Evolutionary conservation across 1,139 yeast species (phyloP), one percentile per base, ranked within the genome.

Genomic region (Oligophagozyma castellii): DNA sequence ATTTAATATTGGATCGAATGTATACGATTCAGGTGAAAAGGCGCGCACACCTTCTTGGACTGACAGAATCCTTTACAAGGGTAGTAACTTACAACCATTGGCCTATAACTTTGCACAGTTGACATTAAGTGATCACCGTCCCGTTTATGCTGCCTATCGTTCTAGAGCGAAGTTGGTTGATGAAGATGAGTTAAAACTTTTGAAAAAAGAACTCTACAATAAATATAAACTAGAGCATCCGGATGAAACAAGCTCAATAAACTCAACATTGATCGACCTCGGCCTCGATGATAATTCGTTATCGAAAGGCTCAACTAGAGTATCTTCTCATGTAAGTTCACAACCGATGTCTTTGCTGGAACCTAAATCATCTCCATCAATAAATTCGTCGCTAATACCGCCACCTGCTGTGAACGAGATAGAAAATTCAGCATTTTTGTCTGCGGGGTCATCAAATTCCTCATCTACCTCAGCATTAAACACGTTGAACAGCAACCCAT

Each of bases 1-100:
- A 53, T 89, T 73, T 53, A 95, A 89, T 51, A 73, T 78, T 35
- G 93, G 93, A 2, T 70, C 84, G 1, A 67, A 68, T 37, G 54
- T 46, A 10, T 89, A 89, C 42, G 95, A 84, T 47, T 65, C 86
- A 3, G 77, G 93, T 26, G 96, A 86, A 47, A 89, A 89, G 53
- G 89, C 78, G 43, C 67, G 98, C 42, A 73, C 83, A 1, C 98
- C 98, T 1, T 89, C 96, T 0, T 89, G 98, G 98, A 86, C 96
- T 5, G 98, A 89, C 53, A 63, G 95, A 50, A 72, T 83, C 25
- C 63, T 84, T 30, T 79, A 65, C 47, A 63, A 67, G 25, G 75
- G 79, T 22, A 58, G 59, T n/a, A 51, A 54, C 4, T 46, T 77
- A 16, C 52, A 56, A 22, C 81, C 77, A 29, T 47, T 72, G 36